phyloP scores from a whole-genome alignment of 371 early-diverging fungal genomes.

The Coemansia sp. region DNA sequence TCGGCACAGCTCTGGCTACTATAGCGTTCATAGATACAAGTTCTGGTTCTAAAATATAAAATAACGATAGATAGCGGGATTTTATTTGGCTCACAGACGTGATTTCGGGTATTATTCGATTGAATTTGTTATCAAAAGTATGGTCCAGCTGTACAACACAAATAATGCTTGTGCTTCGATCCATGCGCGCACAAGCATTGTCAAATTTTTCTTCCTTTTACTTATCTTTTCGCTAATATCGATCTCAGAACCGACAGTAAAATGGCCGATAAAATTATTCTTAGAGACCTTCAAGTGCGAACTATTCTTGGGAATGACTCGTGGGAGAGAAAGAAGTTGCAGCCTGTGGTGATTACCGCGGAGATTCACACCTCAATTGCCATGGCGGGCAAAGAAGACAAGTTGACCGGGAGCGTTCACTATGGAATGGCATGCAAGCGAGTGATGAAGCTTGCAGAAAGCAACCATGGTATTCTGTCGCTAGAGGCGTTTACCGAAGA shows the following conservation, averaged over 20 bases:
- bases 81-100: not conserved
- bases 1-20: not conserved
- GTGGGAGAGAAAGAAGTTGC: slow-evolving; percentile 86
- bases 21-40: not conserved
- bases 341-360: slow-evolving; percentile 81
- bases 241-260: not conserved
- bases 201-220: not conserved
- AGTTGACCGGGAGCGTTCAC: slow-evolving; percentile 75
- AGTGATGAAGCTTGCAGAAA: slow-evolving; percentile 74
- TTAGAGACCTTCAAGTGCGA: slow-evolving; percentile 78
- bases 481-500: slow-evolving; percentile 73
- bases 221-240: not conserved
- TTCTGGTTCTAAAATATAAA: not conserved
- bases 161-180: not conserved
- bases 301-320: slow-evolving; percentile 90
- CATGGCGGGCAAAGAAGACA: slow-evolving; percentile 74
- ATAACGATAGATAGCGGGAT: not conserved
- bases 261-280: slow-evolving; percentile 70
- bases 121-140: not conserved
- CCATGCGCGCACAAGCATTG: not conserved
- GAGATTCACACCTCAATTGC: slow-evolving; percentile 67
- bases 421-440: slow-evolving; percentile 79
- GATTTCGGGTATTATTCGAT: not conserved
- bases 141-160: not conserved
- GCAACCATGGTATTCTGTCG: slow-evolving; percentile 62